Conservation (phyloP, 352 stramenopile species). For the Globisporangium rhizosaccharum region DNA sequence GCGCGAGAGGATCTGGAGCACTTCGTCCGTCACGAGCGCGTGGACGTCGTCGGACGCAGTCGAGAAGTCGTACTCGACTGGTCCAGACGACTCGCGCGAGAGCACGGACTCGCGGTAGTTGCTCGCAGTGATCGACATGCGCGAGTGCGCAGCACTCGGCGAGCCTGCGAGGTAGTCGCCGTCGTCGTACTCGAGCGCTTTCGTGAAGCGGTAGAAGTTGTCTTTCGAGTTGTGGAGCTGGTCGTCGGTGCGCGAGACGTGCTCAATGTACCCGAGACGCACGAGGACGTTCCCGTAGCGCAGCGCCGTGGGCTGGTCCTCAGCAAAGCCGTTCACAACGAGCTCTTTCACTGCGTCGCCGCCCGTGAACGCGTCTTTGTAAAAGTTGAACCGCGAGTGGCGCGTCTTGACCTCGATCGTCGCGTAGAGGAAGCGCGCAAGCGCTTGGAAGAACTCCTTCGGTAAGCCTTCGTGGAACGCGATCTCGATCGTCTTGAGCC, state of each 20-base stretch:
- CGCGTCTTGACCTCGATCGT: constrained; percentile 77
- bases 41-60: constrained; percentile 74
- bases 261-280: constrained; percentile 77
- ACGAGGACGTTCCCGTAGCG: constrained; percentile 78
- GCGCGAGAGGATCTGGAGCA: constrained; percentile 49
- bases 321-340: constrained; percentile 66
- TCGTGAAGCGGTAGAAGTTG: constrained; percentile 84
- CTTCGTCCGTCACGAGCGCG: constrained; percentile 78
- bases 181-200: constrained; percentile 44
- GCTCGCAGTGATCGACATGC: constrained; percentile 52
- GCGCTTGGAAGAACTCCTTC: constrained; percentile 69
- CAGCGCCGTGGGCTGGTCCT: constrained; percentile 64
- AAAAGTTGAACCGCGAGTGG: constrained; percentile 82
- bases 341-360: constrained; percentile 70
- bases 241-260: constrained; percentile 70
- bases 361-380: constrained; percentile 83
- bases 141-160: constrained; percentile 15
- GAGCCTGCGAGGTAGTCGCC: constrained; percentile 29
- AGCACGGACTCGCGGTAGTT: constrained; percentile 76
- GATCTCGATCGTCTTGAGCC: constrained; percentile 73
- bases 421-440: constrained; percentile 69
- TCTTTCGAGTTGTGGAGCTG: constrained; percentile 81
- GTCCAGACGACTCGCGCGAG: constrained; percentile 45
- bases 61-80: constrained; percentile 71
- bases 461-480: constrained; percentile 75